These are phyloP conservation scores for Komagataella pseudopastoris DNA, from an alignment of 805 yeast genomes.

Conservation along the genomic window DNA sequence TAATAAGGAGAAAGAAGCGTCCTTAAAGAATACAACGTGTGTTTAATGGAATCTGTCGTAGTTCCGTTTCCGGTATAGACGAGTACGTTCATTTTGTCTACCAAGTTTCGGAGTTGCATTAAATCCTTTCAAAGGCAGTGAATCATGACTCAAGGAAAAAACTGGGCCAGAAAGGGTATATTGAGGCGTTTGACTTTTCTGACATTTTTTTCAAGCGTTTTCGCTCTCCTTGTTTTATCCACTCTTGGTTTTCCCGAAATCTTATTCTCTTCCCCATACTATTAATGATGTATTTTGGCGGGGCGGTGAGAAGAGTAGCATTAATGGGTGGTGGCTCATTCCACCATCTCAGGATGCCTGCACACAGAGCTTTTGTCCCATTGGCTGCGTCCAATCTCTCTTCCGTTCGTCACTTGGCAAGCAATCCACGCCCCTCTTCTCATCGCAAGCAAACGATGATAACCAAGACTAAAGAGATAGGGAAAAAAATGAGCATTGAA, in stretches of 20 bases:
- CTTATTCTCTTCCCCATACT: background rate
- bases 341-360: background rate
- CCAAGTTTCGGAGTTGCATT: background rate
- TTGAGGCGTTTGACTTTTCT: background rate
- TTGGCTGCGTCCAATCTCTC: background rate
- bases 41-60: slow-evolving; percentile 75
- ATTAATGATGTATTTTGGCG: background rate
- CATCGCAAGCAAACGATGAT: background rate
- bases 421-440: background rate
- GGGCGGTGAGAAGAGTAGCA: background rate
- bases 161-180: background rate
- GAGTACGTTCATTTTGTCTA: slow-evolving; percentile 49
- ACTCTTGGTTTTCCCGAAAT: background rate
- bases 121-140: background rate
- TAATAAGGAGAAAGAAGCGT: slow-evolving; percentile 72
- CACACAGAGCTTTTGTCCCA: slow-evolving; percentile 1
- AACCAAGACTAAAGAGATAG: background rate
- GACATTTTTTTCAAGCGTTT: background rate
- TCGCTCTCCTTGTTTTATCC: background rate
- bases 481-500: background rate
- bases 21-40: slow-evolving; percentile 66
- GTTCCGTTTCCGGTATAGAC: slow-evolving; percentile 74
- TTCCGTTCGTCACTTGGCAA: background rate
- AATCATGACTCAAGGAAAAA: background rate
- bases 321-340: background rate